A percentile compares a stretch with the other conserved stretches of the same genome.
Conservation (phyloP, 2,329 filamentous ascomycete species). For the Pyrenochaeta sp. region DNA sequence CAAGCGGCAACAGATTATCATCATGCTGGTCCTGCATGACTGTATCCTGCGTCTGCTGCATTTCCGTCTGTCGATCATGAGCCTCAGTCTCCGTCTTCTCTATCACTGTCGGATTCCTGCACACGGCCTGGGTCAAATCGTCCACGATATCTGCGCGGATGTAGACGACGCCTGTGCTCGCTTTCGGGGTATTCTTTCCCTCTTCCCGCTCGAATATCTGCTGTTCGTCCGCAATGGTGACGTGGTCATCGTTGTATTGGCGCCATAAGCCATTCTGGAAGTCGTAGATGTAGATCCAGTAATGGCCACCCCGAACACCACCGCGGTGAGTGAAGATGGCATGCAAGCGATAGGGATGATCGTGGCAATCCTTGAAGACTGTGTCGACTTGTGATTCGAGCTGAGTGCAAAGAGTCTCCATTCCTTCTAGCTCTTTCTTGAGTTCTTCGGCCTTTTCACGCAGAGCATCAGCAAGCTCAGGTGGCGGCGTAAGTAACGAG, state of each 20-base stretch:
- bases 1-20: constrained; percentile 8
- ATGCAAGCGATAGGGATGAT: constrained; percentile 81
- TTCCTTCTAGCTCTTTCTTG: constrained; percentile 31
- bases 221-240: constrained; percentile 70
- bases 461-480: constrained; percentile 28
- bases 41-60: constrained; percentile 19
- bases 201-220: constrained; percentile 74
- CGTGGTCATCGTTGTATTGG: constrained; percentile 89
- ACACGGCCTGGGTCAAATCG: constrained; percentile 64
- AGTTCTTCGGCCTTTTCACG: constrained; percentile 30
- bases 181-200: constrained; percentile 54
- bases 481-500: constrained; percentile 24
- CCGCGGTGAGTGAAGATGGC: constrained; percentile 93
- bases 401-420: constrained; percentile 52
- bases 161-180: constrained; percentile 75
- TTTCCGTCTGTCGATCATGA: too few species aligned
- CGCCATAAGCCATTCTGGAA: constrained; percentile 84
- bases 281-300: constrained; percentile 96
- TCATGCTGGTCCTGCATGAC: constrained; percentile 20
- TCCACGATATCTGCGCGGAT: constrained; percentile 72
- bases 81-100: not conserved
- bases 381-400: constrained; percentile 59
- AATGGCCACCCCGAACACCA: constrained; percentile 73
- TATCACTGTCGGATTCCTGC: constrained; percentile 19
- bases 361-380: constrained; percentile 69